Evolutionary conservation across 306 rosid species (phyloP).

Genomic region (Vigna mungo): DNA sequence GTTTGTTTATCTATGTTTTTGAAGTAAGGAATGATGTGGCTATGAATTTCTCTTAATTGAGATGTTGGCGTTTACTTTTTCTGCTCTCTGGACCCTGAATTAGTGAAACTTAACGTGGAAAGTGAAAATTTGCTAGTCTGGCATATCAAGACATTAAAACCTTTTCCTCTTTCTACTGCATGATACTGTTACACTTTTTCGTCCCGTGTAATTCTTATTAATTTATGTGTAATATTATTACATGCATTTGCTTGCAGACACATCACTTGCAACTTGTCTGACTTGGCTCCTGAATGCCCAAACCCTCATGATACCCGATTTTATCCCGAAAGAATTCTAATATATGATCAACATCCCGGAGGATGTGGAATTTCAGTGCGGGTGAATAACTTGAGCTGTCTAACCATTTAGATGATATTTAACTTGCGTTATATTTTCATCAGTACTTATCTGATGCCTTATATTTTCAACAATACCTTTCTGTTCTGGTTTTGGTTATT

Average conservation of each 20-base stretch:
- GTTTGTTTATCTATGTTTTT: slow-evolving; percentile 12
- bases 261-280: slow-evolving; percentile 78
- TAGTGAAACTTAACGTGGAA: slow-evolving; percentile 19
- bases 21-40: not conserved
- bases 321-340: slow-evolving; percentile 84
- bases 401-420: slow-evolving; percentile 25
- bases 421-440: slow-evolving; percentile 2
- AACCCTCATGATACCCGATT: slow-evolving; percentile 78
- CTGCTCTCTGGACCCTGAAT: slow-evolving; percentile 24
- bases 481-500: slow-evolving; percentile 29
- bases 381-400: slow-evolving; percentile 52
- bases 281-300: slow-evolving; percentile 89
- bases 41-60: slow-evolving; percentile 18
- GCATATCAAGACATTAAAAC: slow-evolving; percentile 12
- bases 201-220: slow-evolving; percentile 14
- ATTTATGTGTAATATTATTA: slow-evolving; percentile 40
- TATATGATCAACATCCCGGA: slow-evolving; percentile 90
- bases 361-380: slow-evolving; percentile 80
- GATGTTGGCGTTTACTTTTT: not conserved
- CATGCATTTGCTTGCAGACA: slow-evolving; percentile 59
- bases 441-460: not conserved
- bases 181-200: slow-evolving; percentile 2
- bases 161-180: slow-evolving; percentile 3
- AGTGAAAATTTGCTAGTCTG: not conserved
- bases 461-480: not conserved